Conservation (phyloP, 805 yeast genomes). For the Cyberlindnera xishuangbannaensis region DNA sequence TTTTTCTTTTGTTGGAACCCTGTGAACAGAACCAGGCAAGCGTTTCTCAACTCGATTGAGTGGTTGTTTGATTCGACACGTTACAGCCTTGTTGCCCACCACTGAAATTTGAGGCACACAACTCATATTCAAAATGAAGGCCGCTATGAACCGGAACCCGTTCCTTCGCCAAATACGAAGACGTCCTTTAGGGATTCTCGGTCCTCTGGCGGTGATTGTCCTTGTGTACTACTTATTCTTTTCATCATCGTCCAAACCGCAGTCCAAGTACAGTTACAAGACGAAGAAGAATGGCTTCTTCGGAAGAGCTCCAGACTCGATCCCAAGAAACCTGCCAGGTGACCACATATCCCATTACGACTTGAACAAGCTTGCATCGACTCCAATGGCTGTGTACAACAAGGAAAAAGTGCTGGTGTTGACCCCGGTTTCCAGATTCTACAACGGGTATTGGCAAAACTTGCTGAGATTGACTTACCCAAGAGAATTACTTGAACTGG, state of each 20-base stretch:
- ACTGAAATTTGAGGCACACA: too few relatives aligned
- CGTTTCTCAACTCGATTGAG: too few relatives aligned
- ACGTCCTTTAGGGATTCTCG: conserved; percentile 44
- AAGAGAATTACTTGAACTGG: conserved; percentile 76
- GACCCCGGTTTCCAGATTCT: conserved; percentile 86
- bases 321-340: conserved; percentile 57
- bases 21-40: too few relatives aligned
- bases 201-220: conserved; percentile 39
- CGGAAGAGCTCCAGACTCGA: conserved; percentile 45
- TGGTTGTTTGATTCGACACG: too few relatives aligned
- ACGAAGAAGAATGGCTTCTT: conserved; percentile 24
- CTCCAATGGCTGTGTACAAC: conserved; percentile 66
- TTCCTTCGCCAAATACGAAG: conserved; percentile 53
- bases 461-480: conserved; percentile 73
- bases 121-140: too few relatives aligned
- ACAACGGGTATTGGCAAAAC: conserved; percentile 85
- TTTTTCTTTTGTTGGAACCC: too few relatives aligned
- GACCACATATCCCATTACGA: conserved; percentile 81
- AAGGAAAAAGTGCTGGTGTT: conserved; percentile 80
- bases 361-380: conserved; percentile 69
- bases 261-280: conserved; percentile 24
- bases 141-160: too few relatives aligned
- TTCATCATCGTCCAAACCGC: conserved; percentile 27
- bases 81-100: too few relatives aligned
- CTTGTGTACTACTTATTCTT: conserved; percentile 38